Evolutionary conservation across 768 basidiomycete species (phyloP), one percentile per base, ranked within the genome.

Genomic region (Lactifluus hygrophoroides): DNA sequence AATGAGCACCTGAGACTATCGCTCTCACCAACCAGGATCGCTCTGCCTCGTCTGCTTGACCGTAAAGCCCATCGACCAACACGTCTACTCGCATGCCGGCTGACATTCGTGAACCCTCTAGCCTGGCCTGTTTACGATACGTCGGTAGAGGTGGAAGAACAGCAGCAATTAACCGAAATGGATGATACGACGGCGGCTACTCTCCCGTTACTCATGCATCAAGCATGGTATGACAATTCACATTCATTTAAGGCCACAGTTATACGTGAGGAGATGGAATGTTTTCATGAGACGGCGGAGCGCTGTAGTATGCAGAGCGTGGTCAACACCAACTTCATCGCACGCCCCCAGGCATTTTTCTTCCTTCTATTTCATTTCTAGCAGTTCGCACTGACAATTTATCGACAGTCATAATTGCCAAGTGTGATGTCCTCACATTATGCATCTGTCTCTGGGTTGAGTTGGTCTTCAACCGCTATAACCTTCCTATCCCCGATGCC

Each of bases 351-450:
- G 45, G 42, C 43, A 32, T 30, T 11, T 5, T 25, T 14, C 19
- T 21, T 11, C 19, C n/a, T 46, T 30, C 10, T 16, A n/a, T 43
- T 19, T n/a, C 5, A 28, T 37, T 37, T 10, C 14, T 7, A 21
- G 8, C 27, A 32, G n/a, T n/a, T 7, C 23, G 23, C 23, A 16
- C 42, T 51, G 14, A 59, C 32, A 19, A 10, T 6, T n/a, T 32
- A 34, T 27, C 11, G 5, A 10, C 37, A 56, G 50, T 55, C 28
- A 44, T 63, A 16, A 69, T 69, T 14, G 57, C 60, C 2, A 66
- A 69, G 49, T 65, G 66, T 32, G 68, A 69, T 51, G 55, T 65
- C 19, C 64, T 69, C 11, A 62, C 51, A 1, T 45, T 67, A 19
- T 61, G 58, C 54, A 66, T 69, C 50, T 61, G 63, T 13, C 64